phyloP scores from a whole-genome alignment of 225 moss, liverwort and hornwort genomes.

The Ulota crispa region DNA sequence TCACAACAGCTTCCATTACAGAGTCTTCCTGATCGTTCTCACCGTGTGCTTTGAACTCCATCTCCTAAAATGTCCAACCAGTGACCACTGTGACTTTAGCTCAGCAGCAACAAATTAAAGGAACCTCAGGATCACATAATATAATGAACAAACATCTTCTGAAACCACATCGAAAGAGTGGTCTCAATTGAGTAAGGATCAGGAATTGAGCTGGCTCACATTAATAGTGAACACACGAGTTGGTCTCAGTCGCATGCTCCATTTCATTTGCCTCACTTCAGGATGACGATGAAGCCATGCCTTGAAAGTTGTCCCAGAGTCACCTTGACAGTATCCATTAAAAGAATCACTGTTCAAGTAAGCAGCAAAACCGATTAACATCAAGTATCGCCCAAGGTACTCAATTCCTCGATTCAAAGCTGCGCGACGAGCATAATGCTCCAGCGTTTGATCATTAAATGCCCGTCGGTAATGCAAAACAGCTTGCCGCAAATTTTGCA shows the following conservation, averaged over 20 bases:
- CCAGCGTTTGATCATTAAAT: conserved; percentile 97
- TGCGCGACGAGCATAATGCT: conserved; percentile 92
- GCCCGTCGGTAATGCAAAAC: conserved; percentile 89
- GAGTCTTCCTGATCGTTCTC: conserved; percentile 86
- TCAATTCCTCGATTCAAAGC: conserved; percentile 97
- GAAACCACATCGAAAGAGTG: not conserved
- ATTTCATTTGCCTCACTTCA: conserved; percentile 99
- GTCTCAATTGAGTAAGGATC: conserved; percentile 3
- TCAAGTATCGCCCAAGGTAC: conserved; percentile 97
- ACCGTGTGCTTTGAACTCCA: conserved; percentile 80
- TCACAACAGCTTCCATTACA: conserved; percentile 98
- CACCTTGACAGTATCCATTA: conserved; percentile 81
- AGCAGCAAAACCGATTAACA: conserved; percentile 95
- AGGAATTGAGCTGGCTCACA: conserved; percentile 36
- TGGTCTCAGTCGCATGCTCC: conserved; percentile 99
- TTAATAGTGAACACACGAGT: conserved; percentile 93
- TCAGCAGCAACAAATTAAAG: not conserved
- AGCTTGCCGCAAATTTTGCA: conserved; percentile 99
- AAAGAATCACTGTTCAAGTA: conserved; percentile 94
- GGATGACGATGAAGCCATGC: conserved; percentile 97
- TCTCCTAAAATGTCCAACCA: conserved; percentile 55
- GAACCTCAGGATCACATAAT: conserved; percentile 8
- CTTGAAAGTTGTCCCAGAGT: conserved; percentile 79
- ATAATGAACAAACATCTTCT: conserved; percentile 1
- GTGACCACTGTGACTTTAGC: conserved; percentile 20